Evolutionary conservation across 108 stramenopile species (phyloP), one percentile per base, ranked within the genome.

Genomic region (Nannochloropsis salina): DNA sequence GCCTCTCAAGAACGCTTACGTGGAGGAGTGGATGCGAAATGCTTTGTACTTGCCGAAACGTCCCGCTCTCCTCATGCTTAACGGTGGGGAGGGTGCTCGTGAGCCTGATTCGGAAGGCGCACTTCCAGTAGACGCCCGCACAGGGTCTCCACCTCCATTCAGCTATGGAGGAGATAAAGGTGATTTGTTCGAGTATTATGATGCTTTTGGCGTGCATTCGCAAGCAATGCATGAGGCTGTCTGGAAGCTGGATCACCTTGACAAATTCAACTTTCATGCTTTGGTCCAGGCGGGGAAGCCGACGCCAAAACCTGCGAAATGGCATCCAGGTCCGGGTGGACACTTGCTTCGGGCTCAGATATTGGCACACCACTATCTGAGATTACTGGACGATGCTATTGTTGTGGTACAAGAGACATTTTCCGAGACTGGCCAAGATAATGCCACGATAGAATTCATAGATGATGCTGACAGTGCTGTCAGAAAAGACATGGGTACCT

Each of bases 11-110:
- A 74, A 74, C n/a, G 61, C 61, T 2, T 74, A 4, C n/a, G 61
- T 74, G 15, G 61, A 74, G 61, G 61, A 74, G n/a, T 74, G 61
- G 61, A 74, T 74, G 61, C 61, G 61, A 15, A 74, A 74, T 74
- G 61, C 61, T n/a, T n/a, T 74, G 20, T 74, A 74, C 4, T n/a
- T 74, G n/a, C 61, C 61, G 20, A 74, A 74, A 4, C 61, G 61
- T 5, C 61, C 61, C 61, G 61, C 61, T 74, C 61, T 74, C 1
- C n/a, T 74, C 20, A 74, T 74, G 61, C 20, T 74, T 15, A n/a
- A 74, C 61, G 20, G n/a, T 15, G 61, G 61, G n/a, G 61, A 74
- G 61, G 61, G 61, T n/a, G 8, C 61, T 6, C 15, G 61, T 4
- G n/a, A 74, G n/a, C 61, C 61, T 15, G n/a, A 8, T 74, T 1